Percentiles rank a stretch among this genome's conserved stretches.
These are phyloP conservation scores for Talaromyces islandicus DNA, from an alignment of 2,329 filamentous ascomycete genomes.

Conservation along the genomic window DNA sequence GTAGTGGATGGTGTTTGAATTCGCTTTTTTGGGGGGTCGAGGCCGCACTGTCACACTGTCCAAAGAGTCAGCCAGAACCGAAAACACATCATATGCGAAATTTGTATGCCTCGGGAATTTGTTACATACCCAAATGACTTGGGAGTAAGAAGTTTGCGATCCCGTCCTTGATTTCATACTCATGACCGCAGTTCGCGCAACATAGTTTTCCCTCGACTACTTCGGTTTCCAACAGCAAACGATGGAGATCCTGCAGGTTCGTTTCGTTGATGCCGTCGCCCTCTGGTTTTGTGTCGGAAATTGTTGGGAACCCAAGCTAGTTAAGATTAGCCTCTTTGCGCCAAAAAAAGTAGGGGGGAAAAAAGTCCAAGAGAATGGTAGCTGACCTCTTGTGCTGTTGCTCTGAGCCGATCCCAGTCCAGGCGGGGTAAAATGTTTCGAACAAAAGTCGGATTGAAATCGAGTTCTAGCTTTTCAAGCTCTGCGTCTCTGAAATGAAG, in stretches of 20 bases:
- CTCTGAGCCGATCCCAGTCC: conserved; percentile 77
- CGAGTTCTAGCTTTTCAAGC: conserved; percentile 76
- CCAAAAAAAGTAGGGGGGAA: too few relatives aligned
- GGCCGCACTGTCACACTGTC: not conserved
- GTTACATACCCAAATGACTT: conserved; percentile 66
- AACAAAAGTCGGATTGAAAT: conserved; percentile 74
- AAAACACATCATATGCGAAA: too few relatives aligned
- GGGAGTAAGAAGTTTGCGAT: conserved; percentile 95
- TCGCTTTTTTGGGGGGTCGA: not conserved
- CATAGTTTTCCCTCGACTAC: conserved; percentile 83
- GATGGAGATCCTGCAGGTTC: conserved; percentile 71
- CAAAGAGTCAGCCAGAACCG: not conserved
- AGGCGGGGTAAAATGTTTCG: conserved; percentile 79
- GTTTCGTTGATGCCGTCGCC: conserved; percentile 64
- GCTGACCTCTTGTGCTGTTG: conserved; percentile 61
- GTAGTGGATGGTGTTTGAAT: not conserved
- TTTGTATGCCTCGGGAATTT: not conserved
- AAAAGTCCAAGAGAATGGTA: not conserved
- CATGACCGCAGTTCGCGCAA: conserved; percentile 85
- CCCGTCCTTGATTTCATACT: conserved; percentile 91
- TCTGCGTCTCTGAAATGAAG: conserved; percentile 90
- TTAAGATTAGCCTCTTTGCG: not conserved
- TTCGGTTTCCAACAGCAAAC: conserved; percentile 79
- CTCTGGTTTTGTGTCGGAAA: conserved; percentile 60
- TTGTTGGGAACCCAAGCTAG: conserved; percentile 71